These are phyloP conservation scores for Henckelia pumila DNA, from an alignment of 257 asterid species.

Conservation along the genomic window DNA sequence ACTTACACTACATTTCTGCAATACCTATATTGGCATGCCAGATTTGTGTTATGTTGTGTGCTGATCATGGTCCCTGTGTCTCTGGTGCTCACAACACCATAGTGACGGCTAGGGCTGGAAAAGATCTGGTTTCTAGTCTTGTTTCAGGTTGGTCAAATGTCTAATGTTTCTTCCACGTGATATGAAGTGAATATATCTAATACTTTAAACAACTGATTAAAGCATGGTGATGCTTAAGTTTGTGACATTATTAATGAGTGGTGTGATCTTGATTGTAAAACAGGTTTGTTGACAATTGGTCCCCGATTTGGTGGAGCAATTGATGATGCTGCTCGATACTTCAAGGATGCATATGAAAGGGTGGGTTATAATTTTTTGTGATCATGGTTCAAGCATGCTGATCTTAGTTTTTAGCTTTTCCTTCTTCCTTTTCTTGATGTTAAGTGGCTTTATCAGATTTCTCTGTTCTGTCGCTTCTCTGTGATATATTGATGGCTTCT, in stretches of 20 bases:
- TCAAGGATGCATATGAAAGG: constrained; percentile 96
- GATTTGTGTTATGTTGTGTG: constrained; percentile 98
- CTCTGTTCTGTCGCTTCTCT: constrained; percentile 20
- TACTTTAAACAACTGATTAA: background rate
- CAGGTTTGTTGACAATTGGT: constrained; percentile 94
- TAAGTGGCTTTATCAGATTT: constrained; percentile 1
- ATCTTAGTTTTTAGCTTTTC: constrained; percentile 4
- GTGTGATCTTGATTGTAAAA: constrained; percentile 29
- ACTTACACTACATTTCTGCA: constrained; percentile 16
- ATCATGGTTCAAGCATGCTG: constrained; percentile 16
- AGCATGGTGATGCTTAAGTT: constrained; percentile 8
- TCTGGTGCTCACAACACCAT: constrained; percentile 99
- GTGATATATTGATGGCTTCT: constrained; percentile 8
- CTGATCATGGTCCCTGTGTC: constrained; percentile 99
- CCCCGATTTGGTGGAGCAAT: constrained; percentile 99
- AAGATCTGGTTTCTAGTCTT: constrained; percentile 95
- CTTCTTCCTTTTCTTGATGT: background rate
- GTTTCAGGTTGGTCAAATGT: constrained; percentile 65
- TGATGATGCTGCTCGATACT: constrained; percentile 98
- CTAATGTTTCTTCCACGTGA: background rate
- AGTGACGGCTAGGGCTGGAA: constrained; percentile 98
- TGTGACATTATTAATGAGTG: constrained; percentile 20
- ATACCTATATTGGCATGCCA: constrained; percentile 33
- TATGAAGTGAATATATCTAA: background rate
- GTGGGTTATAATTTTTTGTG: constrained; percentile 37